Evolutionary conservation across 768 basidiomycete species (phyloP).

Genomic region (Xerocomellus amylosporus): DNA sequence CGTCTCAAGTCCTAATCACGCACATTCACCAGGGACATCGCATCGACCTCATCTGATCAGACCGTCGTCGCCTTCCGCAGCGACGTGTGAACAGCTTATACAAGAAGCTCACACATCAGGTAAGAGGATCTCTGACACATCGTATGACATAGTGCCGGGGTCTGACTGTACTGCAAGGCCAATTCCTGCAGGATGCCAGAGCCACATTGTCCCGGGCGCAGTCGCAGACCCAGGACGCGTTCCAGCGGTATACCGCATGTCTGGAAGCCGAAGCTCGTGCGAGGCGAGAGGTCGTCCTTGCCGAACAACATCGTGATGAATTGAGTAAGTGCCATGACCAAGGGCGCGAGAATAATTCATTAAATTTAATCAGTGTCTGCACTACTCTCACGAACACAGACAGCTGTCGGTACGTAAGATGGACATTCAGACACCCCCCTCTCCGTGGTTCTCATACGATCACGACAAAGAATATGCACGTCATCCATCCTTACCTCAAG

Average conservation of each 20-base stretch:
- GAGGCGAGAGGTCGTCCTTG: conserved; percentile 56
- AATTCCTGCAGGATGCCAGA: conserved; percentile 62
- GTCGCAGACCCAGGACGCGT: conserved; percentile 70
- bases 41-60: conserved; percentile 38
- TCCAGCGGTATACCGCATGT: conserved; percentile 65
- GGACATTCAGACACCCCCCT: conserved; percentile 6
- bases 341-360: conserved; percentile 16
- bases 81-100: conserved; percentile 50
- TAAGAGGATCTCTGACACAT: conserved; percentile 33
- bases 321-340: conserved; percentile 34
- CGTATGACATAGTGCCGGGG: background rate
- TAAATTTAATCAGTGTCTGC: conserved; percentile 31
- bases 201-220: conserved; percentile 60
- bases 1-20: conserved; percentile 33
- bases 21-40: conserved; percentile 31
- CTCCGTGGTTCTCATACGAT: conserved; percentile 18
- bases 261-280: conserved; percentile 67
- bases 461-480: conserved; percentile 32
- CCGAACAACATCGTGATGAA: conserved; percentile 71
- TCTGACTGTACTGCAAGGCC: conserved; percentile 39
- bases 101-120: conserved; percentile 61
- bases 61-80: conserved; percentile 51
- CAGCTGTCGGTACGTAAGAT: conserved; percentile 33
- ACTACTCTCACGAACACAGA: conserved; percentile 36
- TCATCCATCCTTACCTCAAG: conserved; percentile 31